These are phyloP conservation scores for Jatropha multifida DNA, from an alignment of 441 rosid species.

Conservation along the genomic window DNA sequence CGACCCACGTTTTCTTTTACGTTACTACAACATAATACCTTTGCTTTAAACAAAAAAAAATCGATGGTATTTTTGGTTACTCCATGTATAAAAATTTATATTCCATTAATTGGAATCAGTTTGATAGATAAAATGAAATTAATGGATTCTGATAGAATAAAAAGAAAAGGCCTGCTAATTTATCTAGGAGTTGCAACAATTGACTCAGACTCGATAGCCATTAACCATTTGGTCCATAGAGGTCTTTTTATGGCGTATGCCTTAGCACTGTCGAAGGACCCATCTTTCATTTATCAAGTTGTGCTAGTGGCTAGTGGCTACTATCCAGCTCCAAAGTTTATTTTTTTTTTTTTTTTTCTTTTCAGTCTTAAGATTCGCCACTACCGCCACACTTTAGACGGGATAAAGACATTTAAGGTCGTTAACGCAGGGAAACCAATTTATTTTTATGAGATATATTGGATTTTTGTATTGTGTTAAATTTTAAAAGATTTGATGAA, in stretches of 20 bases:
- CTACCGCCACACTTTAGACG: conserved; percentile 11
- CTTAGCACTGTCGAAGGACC: neutral
- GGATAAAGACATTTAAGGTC: conserved; percentile 30
- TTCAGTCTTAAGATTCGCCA: conserved; percentile 28
- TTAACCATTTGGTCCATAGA: neutral
- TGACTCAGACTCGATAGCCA: neutral
- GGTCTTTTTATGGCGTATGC: neutral
- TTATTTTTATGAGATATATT: neutral
- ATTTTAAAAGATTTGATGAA: no score
- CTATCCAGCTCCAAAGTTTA: conserved; percentile 1
- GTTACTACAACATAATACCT: neutral
- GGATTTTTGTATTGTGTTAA: no score
- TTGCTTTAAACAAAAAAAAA: no score
- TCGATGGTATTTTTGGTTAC: no score
- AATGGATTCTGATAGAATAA: no score
- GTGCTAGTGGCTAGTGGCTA: conserved; percentile 3
- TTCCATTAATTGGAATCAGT: neutral
- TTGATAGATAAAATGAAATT: neutral
- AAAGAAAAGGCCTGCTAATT: no score
- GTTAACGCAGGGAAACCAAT: neutral
- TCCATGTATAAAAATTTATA: no score
- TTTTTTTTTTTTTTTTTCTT: neutral
- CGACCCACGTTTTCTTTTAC: neutral
- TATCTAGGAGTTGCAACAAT: no score
- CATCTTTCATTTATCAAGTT: neutral